phyloP scores from a whole-genome alignment of 2,329 filamentous ascomycete species.

The Alternaria arborescens region DNA sequence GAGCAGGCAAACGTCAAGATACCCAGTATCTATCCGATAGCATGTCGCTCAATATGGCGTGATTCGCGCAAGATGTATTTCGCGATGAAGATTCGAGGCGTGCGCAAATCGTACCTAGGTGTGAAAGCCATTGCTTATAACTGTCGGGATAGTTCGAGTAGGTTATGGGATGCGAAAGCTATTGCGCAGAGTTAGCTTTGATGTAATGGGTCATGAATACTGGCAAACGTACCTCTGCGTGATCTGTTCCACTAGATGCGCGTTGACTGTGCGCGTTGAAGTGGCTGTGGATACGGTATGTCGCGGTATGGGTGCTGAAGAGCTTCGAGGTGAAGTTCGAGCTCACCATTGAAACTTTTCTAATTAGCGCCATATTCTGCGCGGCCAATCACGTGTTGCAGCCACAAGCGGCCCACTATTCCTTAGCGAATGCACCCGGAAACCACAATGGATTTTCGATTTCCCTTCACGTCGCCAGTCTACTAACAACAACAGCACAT shows the following conservation, averaged over 20 bases:
- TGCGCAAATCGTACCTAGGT: constrained; percentile 35
- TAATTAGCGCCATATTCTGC: constrained; percentile 15
- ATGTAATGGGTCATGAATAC: neutral
- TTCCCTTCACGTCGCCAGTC: constrained; percentile 29
- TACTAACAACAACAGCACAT: constrained; percentile 49
- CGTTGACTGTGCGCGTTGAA: constrained; percentile 24
- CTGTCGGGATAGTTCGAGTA: constrained; percentile 10
- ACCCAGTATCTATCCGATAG: neutral
- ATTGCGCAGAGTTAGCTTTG: constrained; percentile 14
- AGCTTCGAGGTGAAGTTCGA: constrained; percentile 28
- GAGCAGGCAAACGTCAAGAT: constrained; percentile 1
- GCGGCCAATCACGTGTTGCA: constrained; percentile 8
- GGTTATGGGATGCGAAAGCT: constrained; percentile 24
- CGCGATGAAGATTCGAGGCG: constrained; percentile 5
- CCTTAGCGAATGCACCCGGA: constrained; percentile 37
- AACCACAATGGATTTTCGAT: constrained; percentile 31
- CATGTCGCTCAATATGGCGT: neutral
- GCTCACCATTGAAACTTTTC: constrained; percentile 22
- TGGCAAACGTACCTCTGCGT: neutral
- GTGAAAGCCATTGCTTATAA: constrained; percentile 40
- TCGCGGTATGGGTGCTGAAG: constrained; percentile 24
- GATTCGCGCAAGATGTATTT: neutral
- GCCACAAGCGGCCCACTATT: constrained; percentile 24
- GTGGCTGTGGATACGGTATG: constrained; percentile 18
- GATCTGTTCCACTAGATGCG: constrained; percentile 11